Base-by-base conservation (phyloP, 495 filamentous ascomycete genomes). In the Penicillium malachiteum region DNA sequence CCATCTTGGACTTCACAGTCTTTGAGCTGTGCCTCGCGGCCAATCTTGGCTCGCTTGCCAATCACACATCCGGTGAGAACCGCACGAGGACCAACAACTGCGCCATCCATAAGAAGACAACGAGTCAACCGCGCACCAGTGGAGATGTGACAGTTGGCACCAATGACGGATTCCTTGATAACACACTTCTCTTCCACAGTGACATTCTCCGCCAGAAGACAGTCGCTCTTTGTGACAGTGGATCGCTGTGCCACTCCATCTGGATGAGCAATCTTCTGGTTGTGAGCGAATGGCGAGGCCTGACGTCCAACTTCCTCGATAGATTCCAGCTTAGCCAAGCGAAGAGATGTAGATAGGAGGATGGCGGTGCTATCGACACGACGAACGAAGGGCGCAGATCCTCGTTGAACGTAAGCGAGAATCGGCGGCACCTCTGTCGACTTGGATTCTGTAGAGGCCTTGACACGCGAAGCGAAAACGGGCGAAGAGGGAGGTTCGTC, bases 1-100 rank as follows among this genome's bases (percentile, higher is more conserved):
- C 86, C 89, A 68, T 96, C 90, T 67, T 96, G 90, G 3, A 97
- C 84, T 70, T 96, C 92, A 61, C 91, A 96, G 54, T 97, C 91
- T 51, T 84, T 89, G 51, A 98, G 72, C 14, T 79, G 78, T 44
- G 82, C 87, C 43, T 87, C 87, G 21, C 87, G 85, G 1, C 92
- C 91, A 44, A 97, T 81, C 63, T 84, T 84, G 46, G 81, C 84
- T 45, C 89, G 73, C 48, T 84, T 81, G 0, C 95, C 94, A 9
- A 97, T 65, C 21, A 96, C 84, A 61, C 90, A 96, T 2, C 88
- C 89, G 7, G 86, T 91, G 44, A 97, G 70, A 64, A 86, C 84
- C 57, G 83, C 87, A 17, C 87, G 83, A 61, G 87, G 85, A 7
- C 85, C 91, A 5, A 98, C 83, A 4, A 88, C 84, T 4, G 87